phyloP scores from a whole-genome alignment of 805 yeast species.

The Sporopachydermia quercuum region DNA sequence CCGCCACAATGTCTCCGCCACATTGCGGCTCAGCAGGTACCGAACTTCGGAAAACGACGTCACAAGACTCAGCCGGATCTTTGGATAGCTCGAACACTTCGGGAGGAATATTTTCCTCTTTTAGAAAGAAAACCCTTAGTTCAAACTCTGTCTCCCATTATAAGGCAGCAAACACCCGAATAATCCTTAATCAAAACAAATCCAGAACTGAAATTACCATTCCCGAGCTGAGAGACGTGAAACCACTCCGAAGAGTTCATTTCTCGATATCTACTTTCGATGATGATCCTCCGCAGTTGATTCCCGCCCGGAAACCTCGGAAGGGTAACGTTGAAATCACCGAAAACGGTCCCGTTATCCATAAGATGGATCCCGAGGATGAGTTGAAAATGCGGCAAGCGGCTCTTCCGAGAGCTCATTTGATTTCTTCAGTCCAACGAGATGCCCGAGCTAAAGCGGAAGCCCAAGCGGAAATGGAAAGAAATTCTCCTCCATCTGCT shows the following conservation, averaged over 20 bases:
- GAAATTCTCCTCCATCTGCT: too few relatives aligned
- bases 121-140: neutral
- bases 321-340: constrained; percentile 49
- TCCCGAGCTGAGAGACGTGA: neutral
- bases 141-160: neutral
- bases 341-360: neutral
- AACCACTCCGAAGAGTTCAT: constrained; percentile 45
- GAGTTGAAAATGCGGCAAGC: neutral
- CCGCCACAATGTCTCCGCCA: neutral
- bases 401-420: neutral
- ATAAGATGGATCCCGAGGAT: neutral
- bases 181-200: neutral
- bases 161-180: neutral
- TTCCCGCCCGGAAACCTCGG: constrained; percentile 74
- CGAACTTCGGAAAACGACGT: neutral
- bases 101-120: neutral
- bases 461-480: neutral
- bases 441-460: neutral
- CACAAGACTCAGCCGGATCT: neutral
- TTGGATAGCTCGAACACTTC: neutral
- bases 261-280: constrained; percentile 64
- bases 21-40: neutral
- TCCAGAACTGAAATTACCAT: neutral
- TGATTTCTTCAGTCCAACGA: neutral
- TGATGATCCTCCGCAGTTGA: constrained; percentile 86